Evolutionary conservation across 2,329 filamentous ascomycete genomes (phyloP), one percentile per base, ranked within the genome.

Genomic region (Coniochaeta hoffmannii): DNA sequence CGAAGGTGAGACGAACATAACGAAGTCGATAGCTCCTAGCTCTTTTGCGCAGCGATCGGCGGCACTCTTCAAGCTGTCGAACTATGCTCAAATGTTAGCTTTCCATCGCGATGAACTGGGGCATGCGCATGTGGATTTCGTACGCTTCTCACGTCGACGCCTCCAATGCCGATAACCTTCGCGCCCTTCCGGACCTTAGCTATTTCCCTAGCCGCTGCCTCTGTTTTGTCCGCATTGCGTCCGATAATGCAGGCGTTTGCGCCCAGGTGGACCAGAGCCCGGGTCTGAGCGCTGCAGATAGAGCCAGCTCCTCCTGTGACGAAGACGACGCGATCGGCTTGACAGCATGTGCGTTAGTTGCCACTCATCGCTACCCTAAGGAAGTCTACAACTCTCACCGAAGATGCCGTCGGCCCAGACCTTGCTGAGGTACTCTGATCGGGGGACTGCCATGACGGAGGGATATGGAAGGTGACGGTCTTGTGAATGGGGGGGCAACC

Each of bases 241-340:
- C 94, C 94, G 56, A 97, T 82, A 66, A 99, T 97, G 72, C 89
- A 96, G 52, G 94, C 94, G 64, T 97, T 87, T 46, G 91, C 93
- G 54, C 94, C 94, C 8, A 99, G 84, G 59, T 92, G 82, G 24
- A 99, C 91, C 57, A 99, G 77, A 4, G 94, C 94, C 61, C 91
- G 83, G 31, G 96, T 94, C 75, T 97, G 94, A 55, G 89, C 91
- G 64, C 88, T 94, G 76, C 94, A 97, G 66, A 99, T 97, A 26
- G 88, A 87, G 55, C 94, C 93, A 5, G 91, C 91, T 53, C 94
- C 94, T 57, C 94, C 94, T 3, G 94, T 99, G 66, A 95, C 95
- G 73, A 97, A 96, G 62, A 93, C 83, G 46, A 97, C 92, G 66
- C 94, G 93, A 68, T 87, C 85, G 60, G 87, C 90, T 95, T 64